A percentile compares a stretch with the other conserved stretches of the same genome.
These are phyloP conservation scores for Solanum medicagineum DNA, from an alignment of 257 asterid species.

Conservation along the genomic window DNA sequence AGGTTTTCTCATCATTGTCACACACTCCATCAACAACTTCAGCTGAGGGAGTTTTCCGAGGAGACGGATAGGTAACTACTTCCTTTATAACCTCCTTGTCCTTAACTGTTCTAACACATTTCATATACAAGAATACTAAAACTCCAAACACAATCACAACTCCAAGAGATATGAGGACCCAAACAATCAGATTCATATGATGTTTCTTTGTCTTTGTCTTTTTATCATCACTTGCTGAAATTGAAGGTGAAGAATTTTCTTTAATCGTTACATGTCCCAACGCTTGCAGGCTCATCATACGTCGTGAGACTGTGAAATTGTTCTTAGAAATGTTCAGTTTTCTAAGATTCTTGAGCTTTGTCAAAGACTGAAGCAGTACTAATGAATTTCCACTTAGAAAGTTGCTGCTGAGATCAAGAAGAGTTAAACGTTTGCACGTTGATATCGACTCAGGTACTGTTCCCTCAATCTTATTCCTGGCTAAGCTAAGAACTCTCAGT, in stretches of 20 bases:
- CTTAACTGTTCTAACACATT: not conserved
- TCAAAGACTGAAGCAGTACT: not conserved
- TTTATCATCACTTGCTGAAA: not conserved
- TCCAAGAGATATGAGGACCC: slow-evolving; percentile 6
- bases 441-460: slow-evolving; percentile 4
- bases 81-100: not conserved
- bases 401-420: slow-evolving; percentile 11
- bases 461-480: slow-evolving; percentile 7
- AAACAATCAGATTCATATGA: not conserved
- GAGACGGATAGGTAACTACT: not conserved
- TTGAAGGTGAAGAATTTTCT: not conserved
- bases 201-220: not conserved
- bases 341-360: slow-evolving; percentile 11
- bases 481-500: slow-evolving; percentile 11
- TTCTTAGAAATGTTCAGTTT: slow-evolving; percentile 10
- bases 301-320: not conserved
- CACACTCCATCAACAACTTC: not conserved
- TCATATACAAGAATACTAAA: not conserved
- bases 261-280: not conserved
- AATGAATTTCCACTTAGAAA: slow-evolving; percentile 4
- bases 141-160: not conserved
- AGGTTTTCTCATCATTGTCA: not conserved
- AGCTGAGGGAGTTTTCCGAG: slow-evolving; percentile 5
- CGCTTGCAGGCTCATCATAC: not conserved
- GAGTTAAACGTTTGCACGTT: slow-evolving; percentile 1